Base-by-base conservation (phyloP, 352 stramenopile species). In the Phytophthora citricola region DNA sequence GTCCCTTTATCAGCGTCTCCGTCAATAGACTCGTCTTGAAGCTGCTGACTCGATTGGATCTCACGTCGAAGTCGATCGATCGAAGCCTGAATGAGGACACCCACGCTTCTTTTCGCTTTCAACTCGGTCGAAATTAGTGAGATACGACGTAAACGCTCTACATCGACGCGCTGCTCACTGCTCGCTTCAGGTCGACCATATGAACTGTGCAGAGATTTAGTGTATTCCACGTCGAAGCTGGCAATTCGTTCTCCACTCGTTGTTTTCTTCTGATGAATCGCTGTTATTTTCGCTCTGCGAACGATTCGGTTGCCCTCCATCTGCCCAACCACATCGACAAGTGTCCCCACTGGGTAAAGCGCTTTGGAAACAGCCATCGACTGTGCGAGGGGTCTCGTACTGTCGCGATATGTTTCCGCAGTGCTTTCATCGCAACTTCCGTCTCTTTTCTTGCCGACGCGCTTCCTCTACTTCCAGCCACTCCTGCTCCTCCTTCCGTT, bases 191-290 rank as follows among this genome's bases (percentile, higher is more conserved):
- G 36, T 36, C 54, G 54, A 0, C 66, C 61, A 31, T 48, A 75
- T 0, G 61, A 75, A 32, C 58, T 75, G 8, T 44, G 43, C n/a
- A 67, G 22, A 57, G 32, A 3, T 48, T 71, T 71, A 1, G 51
- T 39, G 41, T 87, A 91, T 27, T 82, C 68, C 6, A 91, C 50
- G 32, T 88, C 82, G 17, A 89, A 79, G 2, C 69, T 78, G 8
- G 71, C 63, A 6, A 15, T 10, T 49, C 58, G 22, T 20, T 73
- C 40, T 17, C 56, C 53, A 29, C 73, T 66, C 22, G 34, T 24
- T 12, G 47, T 39, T 1, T 50, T 47, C 11, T 62, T 14, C 24
- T 75, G 52, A 20, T 84, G 74, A 22, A 83, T 75, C 6, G 56
- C 54, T 9, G 71, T 27, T 4, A 91, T 53, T 31, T 62, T 78